Evolutionary conservation across 257 asterid genomes (phyloP).

Genomic region (Verbascum thapsus): DNA sequence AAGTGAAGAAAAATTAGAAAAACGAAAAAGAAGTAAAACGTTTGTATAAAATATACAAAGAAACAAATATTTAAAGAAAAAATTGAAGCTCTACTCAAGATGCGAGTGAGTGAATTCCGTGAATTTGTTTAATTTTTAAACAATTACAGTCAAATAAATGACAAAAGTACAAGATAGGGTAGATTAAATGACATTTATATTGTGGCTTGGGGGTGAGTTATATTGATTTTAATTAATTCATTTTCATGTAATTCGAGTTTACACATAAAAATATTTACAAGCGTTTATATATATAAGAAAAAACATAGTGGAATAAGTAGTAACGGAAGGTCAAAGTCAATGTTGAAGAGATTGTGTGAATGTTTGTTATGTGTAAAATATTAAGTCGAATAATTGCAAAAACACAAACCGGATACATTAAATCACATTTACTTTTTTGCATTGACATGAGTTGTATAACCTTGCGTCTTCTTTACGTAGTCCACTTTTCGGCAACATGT

Average conservation of each 20-base stretch:
- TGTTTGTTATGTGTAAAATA: neutral
- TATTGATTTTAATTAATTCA: too few relatives aligned
- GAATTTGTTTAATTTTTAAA: neutral
- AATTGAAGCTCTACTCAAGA: constrained; percentile 23
- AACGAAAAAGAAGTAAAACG: neutral
- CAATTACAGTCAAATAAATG: constrained; percentile 9
- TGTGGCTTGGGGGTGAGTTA: too few relatives aligned
- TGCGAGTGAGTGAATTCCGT: neutral
- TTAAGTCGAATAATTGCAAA: constrained; percentile 21
- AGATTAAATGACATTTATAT: too few relatives aligned
- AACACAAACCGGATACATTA: constrained; percentile 11
- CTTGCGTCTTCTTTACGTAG: constrained; percentile 22
- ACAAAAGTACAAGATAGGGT: constrained; percentile 22
- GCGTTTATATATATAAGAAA: neutral
- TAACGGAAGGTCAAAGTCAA: constrained; percentile 19
- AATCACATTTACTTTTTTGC: constrained; percentile 22
- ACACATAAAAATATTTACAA: neutral
- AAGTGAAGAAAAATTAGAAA: neutral
- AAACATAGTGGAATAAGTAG: neutral
- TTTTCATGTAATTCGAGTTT: too few relatives aligned
- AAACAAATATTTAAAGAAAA: neutral
- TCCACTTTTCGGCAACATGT: neutral
- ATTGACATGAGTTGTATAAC: constrained; percentile 19
- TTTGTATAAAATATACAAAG: neutral
- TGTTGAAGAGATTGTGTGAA: neutral